Percentiles rank a stretch among this genome's conserved stretches.
phyloP scores from a whole-genome alignment of 2,329 filamentous ascomycete genomes.

The Claviceps sp. region DNA sequence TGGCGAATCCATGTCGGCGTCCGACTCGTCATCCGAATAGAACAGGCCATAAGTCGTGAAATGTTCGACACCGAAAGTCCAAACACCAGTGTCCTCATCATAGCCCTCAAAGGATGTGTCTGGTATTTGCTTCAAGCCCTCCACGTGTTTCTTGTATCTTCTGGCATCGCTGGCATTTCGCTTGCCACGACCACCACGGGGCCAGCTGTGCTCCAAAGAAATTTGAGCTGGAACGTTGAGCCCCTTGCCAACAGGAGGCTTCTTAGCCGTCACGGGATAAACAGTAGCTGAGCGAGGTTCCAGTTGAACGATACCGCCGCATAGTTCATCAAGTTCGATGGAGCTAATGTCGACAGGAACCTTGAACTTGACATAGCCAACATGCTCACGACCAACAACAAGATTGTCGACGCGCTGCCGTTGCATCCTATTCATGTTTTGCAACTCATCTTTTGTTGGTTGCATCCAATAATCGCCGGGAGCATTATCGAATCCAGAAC shows the following conservation, averaged over 20 bases:
- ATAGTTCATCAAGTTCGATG: constrained; percentile 69
- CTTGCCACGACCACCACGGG: constrained; percentile 49
- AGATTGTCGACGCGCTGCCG: constrained; percentile 62
- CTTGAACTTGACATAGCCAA: constrained; percentile 73
- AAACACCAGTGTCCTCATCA: constrained; percentile 64
- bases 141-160: constrained; percentile 67
- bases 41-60: constrained; percentile 92
- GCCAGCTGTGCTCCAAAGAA: constrained; percentile 85
- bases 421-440: constrained; percentile 67
- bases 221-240: constrained; percentile 86
- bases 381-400: constrained; percentile 67
- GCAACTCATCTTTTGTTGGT: constrained; percentile 61
- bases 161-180: constrained; percentile 41
- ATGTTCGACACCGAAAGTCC: constrained; percentile 89
- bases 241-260: constrained; percentile 73
- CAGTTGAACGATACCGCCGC: constrained; percentile 62
- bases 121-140: constrained; percentile 62
- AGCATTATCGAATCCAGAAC: constrained; percentile 27
- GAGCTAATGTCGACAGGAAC: constrained; percentile 69
- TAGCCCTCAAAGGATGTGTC: constrained; percentile 78
- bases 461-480: constrained; percentile 79
- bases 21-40: constrained; percentile 60
- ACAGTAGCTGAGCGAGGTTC: constrained; percentile 73
- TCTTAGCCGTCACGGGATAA: constrained; percentile 62
- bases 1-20: constrained; percentile 26